These are phyloP conservation scores for Phycomyces nitens DNA, from an alignment of 192 early-diverging fungal species.

Conservation along the genomic window DNA sequence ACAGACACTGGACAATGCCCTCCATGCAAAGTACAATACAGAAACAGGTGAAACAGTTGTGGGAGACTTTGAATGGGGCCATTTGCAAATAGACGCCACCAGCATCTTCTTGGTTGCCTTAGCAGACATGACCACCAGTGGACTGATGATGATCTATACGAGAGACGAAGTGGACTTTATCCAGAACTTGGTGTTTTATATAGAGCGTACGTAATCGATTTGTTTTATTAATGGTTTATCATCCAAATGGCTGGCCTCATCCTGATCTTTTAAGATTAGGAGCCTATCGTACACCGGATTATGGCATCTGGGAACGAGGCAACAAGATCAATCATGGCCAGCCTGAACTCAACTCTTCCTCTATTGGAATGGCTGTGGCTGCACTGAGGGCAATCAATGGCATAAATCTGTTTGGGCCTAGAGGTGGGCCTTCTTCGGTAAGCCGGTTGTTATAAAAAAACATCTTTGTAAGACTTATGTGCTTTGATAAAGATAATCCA, in stretches of 20 bases:
- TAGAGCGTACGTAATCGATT: conserved; percentile 53
- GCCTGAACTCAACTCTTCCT: conserved; percentile 81
- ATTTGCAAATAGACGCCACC: conserved; percentile 85
- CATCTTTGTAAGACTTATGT: too few species aligned
- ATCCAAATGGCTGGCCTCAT: neutral
- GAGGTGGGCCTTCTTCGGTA: conserved; percentile 68
- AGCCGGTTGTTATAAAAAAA: too few species aligned
- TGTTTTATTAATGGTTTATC: neutral
- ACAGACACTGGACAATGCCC: conserved; percentile 62
- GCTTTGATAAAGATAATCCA: conserved; percentile 55
- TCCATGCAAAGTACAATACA: conserved; percentile 88
- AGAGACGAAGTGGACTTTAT: conserved; percentile 80
- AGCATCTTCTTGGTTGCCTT: conserved; percentile 73
- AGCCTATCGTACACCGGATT: conserved; percentile 77
- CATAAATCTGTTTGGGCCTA: conserved; percentile 75
- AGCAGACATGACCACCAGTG: conserved; percentile 78
- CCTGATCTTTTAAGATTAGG: conserved; percentile 7
- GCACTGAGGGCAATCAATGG: conserved; percentile 81
- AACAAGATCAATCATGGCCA: conserved; percentile 85
- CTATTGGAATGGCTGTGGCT: conserved; percentile 83
- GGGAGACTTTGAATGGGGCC: conserved; percentile 81
- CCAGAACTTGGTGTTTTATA: conserved; percentile 86
- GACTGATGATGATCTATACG: conserved; percentile 69
- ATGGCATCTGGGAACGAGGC: conserved; percentile 86
- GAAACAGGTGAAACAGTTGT: conserved; percentile 81